phyloP scores from a whole-genome alignment of 1,284 basidiomycete genomes.

The Microbotryum lychnidis-dioicae region DNA sequence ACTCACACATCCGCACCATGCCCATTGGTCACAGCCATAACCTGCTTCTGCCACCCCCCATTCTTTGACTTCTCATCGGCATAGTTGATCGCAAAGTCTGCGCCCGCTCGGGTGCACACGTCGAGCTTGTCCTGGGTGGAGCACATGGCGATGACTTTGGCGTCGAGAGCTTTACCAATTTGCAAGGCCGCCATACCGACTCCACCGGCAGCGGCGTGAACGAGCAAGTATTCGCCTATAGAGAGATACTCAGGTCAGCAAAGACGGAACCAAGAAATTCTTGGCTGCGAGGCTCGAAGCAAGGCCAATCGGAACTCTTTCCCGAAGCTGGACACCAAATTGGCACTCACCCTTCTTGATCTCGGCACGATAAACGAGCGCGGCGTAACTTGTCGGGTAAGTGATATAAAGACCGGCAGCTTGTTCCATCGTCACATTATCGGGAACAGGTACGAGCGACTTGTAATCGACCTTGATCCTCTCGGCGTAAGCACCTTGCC shows the following conservation, averaged over 20 bases:
- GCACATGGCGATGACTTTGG: conserved; percentile 46
- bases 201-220: conserved; percentile 82
- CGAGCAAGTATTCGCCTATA: conserved; percentile 60
- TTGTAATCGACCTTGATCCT: conserved; percentile 53
- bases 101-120: conserved; percentile 41
- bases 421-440: conserved; percentile 57
- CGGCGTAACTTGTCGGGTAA: conserved; percentile 67
- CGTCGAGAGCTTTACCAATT: conserved; percentile 58
- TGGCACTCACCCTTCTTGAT: conserved; percentile 48
- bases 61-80: conserved; percentile 35
- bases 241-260: no score
- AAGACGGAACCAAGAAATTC: no score
- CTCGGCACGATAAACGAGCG: conserved; percentile 71
- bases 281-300: no score
- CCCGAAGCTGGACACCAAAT: no score
- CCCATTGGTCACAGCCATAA: conserved; percentile 59
- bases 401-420: conserved; percentile 45
- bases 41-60: conserved; percentile 42
- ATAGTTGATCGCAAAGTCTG: conserved; percentile 44
- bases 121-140: conserved; percentile 39
- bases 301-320: no score
- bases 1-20: conserved; percentile 55
- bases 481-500: conserved; percentile 72
- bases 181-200: conserved; percentile 88
- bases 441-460: conserved; percentile 53